Evolutionary conservation across 495 filamentous ascomycete species (phyloP), one percentile per base, ranked within the genome.

Genomic region (Pseudoneurospora amorphoporcata): DNA sequence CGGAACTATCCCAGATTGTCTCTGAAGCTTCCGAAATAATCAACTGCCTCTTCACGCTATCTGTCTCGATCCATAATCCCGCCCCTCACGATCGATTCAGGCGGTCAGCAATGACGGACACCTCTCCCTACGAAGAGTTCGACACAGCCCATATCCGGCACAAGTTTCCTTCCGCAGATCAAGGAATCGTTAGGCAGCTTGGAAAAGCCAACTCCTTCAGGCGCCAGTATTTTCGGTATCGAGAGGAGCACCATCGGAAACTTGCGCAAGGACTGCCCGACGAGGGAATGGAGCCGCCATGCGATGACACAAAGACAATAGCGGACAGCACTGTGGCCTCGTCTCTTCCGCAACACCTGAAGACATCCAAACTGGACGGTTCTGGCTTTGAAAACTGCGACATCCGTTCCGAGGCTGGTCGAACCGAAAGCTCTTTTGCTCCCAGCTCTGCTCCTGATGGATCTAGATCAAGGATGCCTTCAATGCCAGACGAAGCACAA

Each of bases 191-290:
- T 2, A 70, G 78, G 19, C 77, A 83, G 12, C 79, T 87, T 4
- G 84, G 84, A 10, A 80, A 77, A 61, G 81, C 83, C 4, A 84
- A 83, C 35, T 82, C 82, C 4, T 75, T 77, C 32, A 73, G 84
- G 39, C 81, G 82, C 6, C 78, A 82, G 29, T 84, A 81, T 71
- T 76, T 86, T 8, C 78, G 72, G 53, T 86, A 86, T 65, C 76
- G n/a, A n/a, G n/a, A n/a, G n/a, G n/a, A n/a, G n/a, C n/a, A n/a
- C n/a, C n/a, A n/a, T n/a, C n/a, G n/a, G 83, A 85, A 83, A 73
- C 73, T 85, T 0, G 70, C 77, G 2, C 73, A 74, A 35, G 79
- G 76, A n/a, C 75, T 77, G 2, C 19, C 19, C 0, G 37, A 23
- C 3, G 53, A 74, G 32, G 42, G 68, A 4, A 29, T 41, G 5